A percentile compares a stretch with the other conserved stretches of the same genome.
Conservation (phyloP, 2,329 filamentous ascomycete species). For the Cladobotryum mycophilum region DNA sequence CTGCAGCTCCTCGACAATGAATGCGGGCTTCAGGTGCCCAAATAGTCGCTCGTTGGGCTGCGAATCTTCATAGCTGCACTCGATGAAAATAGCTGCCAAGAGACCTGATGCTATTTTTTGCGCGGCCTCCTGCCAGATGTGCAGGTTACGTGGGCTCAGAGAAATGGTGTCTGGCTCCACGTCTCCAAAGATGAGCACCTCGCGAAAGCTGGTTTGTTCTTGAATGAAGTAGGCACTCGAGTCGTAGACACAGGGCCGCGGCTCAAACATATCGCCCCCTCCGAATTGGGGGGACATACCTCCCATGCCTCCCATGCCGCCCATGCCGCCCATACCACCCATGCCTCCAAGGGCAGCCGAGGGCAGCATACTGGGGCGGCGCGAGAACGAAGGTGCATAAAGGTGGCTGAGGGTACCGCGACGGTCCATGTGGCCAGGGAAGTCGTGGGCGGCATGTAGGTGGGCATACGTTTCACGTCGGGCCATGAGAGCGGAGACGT, state of each 20-base stretch:
- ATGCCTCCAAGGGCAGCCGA: constrained; percentile 20
- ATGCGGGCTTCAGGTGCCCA: constrained; percentile 80
- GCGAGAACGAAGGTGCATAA: constrained; percentile 12
- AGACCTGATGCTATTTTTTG: constrained; percentile 70
- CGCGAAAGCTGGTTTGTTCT: constrained; percentile 60
- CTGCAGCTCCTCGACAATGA: constrained; percentile 72
- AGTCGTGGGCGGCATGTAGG: constrained; percentile 31
- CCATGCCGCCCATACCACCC: constrained; percentile 2
- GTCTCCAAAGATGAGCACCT: constrained; percentile 91
- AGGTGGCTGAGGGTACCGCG: constrained; percentile 20
- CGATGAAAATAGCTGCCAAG: constrained; percentile 81
- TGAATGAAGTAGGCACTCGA: constrained; percentile 93
- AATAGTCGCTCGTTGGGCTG: constrained; percentile 74
- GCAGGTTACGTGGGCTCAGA: constrained; percentile 69
- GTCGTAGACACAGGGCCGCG: constrained; percentile 66
- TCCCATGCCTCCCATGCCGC: constrained; percentile 10
- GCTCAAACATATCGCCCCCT: constrained; percentile 25
- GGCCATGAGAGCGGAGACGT: constrained; percentile 31
- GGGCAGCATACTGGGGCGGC: constrained; percentile 24
- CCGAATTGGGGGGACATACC: constrained; percentile 18
- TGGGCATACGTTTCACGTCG: constrained; percentile 23
- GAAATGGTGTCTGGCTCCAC: constrained; percentile 89
- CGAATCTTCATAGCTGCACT: constrained; percentile 86
- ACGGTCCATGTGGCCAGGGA: constrained; percentile 25
- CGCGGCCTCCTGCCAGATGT: constrained; percentile 83